Conservation (phyloP, 208 protist genomes). For the Trypanosoma lewisi region DNA sequence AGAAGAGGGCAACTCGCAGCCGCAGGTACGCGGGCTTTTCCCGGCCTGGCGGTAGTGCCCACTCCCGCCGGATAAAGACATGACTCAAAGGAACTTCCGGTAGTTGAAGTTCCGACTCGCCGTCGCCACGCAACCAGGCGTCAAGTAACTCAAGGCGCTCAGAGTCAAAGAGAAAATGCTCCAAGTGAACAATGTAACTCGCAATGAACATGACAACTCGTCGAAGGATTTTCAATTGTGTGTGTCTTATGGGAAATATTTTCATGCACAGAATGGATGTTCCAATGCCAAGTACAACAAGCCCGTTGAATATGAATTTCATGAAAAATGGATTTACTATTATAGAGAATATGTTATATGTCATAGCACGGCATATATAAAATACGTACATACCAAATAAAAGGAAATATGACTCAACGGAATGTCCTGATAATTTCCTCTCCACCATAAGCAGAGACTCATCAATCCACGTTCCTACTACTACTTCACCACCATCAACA, state of each 20-base stretch:
- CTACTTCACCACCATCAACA: too few species aligned
- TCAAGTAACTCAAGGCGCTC: slow-evolving; percentile 39
- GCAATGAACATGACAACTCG: slow-evolving; percentile 40
- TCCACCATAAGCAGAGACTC: too few species aligned
- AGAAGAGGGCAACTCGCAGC: slow-evolving; percentile 45
- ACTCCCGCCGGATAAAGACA: slow-evolving; percentile 45
- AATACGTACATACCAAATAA: background rate
- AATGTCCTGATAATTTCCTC: too few species aligned
- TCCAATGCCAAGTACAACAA: slow-evolving; percentile 25
- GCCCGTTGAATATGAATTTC: slow-evolving; percentile 2
- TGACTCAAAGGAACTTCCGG: slow-evolving; percentile 29
- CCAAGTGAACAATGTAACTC: slow-evolving; percentile 42
- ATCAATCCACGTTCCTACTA: too few species aligned
- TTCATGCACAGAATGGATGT: slow-evolving; percentile 19
- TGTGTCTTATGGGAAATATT: slow-evolving; percentile 46
- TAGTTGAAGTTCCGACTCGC: slow-evolving; percentile 35
- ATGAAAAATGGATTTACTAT: background rate
- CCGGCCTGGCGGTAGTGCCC: slow-evolving; percentile 25
- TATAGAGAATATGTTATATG: background rate
- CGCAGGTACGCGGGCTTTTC: slow-evolving; percentile 29
- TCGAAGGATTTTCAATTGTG: slow-evolving; percentile 45
- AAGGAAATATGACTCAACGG: too few species aligned
- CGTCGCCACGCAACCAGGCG: slow-evolving; percentile 32
- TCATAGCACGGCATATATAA: background rate
- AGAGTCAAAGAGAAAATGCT: slow-evolving; percentile 64